phyloP scores from a whole-genome alignment of 2,329 filamentous ascomycete species.

The Penicillium sp. region DNA sequence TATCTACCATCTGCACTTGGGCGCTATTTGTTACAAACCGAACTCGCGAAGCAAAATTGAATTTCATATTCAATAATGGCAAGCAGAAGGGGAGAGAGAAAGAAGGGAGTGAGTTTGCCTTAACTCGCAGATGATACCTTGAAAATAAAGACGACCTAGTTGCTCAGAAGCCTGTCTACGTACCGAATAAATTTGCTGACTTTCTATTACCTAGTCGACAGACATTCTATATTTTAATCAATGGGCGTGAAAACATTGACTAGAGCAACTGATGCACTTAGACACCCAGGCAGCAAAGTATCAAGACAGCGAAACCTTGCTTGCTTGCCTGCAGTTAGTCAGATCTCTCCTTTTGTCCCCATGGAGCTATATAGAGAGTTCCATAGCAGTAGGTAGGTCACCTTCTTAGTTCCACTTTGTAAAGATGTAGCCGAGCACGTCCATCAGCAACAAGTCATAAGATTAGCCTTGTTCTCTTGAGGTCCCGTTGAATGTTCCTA shows the following conservation, averaged over 20 bases:
- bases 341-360: too few relatives aligned
- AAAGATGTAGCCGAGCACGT: too few relatives aligned
- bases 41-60: background rate
- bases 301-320: too few relatives aligned
- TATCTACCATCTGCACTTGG: background rate
- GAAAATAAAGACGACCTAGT: background rate
- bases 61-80: background rate
- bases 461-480: background rate
- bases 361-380: too few relatives aligned
- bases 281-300: too few relatives aligned
- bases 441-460: background rate
- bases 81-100: background rate
- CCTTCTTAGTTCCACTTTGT: too few relatives aligned
- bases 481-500: too few relatives aligned
- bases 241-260: too few relatives aligned
- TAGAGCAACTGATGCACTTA: too few relatives aligned
- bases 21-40: background rate
- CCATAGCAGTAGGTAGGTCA: too few relatives aligned
- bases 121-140: background rate
- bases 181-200: background rate
- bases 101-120: background rate
- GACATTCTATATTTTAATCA: background rate
- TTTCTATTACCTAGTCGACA: background rate
- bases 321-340: too few relatives aligned
- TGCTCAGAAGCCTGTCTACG: background rate